Base-by-base conservation (phyloP, 208 protist genomes). In the Blechomonas ayalai region DNA sequence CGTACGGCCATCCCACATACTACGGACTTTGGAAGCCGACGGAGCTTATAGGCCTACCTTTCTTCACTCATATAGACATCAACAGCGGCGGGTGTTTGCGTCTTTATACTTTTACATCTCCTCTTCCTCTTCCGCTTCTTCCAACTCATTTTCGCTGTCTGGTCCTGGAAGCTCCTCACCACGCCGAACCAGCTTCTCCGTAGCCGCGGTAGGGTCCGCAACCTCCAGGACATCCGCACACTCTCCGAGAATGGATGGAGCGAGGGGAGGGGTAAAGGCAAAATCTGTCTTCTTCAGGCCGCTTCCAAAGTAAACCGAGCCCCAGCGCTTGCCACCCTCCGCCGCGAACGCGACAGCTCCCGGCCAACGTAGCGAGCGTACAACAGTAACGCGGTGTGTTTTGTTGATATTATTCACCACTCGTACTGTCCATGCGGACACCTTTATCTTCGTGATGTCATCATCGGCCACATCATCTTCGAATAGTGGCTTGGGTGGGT, bases 181-280 rank as follows among this genome's bases (percentile, higher is more conserved):
- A 31, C 89, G 89, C 23, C 84, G 84, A 19, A 90, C 81, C 5
- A 96, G 75, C 56, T 96, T 96, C 72, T 96, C 89, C 13, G 70
- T 79, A 7, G 80, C 74, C 6, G 89, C 80, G 12, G 89, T 87
- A 15, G 89, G 85, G 53, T 96, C 89, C 4, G 67, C 51, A n/a
- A 75, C 66, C 50, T 96, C 89, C 18, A 58, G 65, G 5, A 96
- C 38, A 40, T 96, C 89, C 18, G 52, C 70, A 42, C 73, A 88
- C 69, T 96, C 90, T n/a, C 38, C 35, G 28, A 87, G 63, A 35
- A 96, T 64, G 13, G 70, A 69, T 18, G 85, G 78, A 0, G 86
- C 81, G 1, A 82, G 78, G 16, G 64, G 64, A 9, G 86, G 86
- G 1, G 90, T 92, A 54, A 89, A 96, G 41, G 63, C 67, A n/a